Percentiles rank a stretch among this genome's conserved stretches.
These are phyloP conservation scores for Acacia concinna DNA, from an alignment of 331 rosid genomes.

Conservation along the genomic window DNA sequence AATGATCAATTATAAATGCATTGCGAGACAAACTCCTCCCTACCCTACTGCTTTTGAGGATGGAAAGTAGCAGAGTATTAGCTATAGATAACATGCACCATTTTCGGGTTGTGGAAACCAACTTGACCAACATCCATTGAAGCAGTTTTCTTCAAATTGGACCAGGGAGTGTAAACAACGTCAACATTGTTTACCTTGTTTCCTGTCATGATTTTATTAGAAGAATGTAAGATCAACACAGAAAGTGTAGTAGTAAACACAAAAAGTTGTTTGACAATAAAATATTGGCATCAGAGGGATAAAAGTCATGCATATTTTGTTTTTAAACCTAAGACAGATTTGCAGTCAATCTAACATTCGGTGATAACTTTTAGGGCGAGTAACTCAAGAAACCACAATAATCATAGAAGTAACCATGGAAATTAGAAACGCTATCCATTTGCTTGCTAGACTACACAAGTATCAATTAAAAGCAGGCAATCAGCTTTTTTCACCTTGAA, in stretches of 20 bases:
- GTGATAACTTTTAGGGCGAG: not conserved
- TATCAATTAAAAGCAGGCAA: not conserved
- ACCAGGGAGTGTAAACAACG: slow-evolving; percentile 80
- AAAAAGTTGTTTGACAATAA: not conserved
- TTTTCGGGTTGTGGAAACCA: slow-evolving; percentile 67
- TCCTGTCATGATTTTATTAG: slow-evolving; percentile 36
- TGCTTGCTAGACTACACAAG: not conserved
- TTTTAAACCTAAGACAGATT: not conserved
- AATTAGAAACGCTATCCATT: not conserved
- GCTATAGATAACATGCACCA: slow-evolving; percentile 38
- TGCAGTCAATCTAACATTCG: not conserved
- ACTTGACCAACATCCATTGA: slow-evolving; percentile 89
- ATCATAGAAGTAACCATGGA: not conserved
- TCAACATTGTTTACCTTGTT: slow-evolving; percentile 72
- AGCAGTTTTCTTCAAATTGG: slow-evolving; percentile 75
- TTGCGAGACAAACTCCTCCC: not conserved
- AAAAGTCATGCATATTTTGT: not conserved
- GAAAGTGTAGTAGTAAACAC: not conserved
- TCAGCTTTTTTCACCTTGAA: slow-evolving; percentile 51
- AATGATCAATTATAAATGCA: slow-evolving; percentile 12
- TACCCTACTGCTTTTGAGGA: not conserved
- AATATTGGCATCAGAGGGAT: not conserved
- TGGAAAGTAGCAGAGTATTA: not conserved
- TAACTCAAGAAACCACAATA: not conserved
- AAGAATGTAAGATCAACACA: not conserved